Conservation (phyloP, 2,329 filamentous ascomycete genomes). For the Trichoderma sp. region DNA sequence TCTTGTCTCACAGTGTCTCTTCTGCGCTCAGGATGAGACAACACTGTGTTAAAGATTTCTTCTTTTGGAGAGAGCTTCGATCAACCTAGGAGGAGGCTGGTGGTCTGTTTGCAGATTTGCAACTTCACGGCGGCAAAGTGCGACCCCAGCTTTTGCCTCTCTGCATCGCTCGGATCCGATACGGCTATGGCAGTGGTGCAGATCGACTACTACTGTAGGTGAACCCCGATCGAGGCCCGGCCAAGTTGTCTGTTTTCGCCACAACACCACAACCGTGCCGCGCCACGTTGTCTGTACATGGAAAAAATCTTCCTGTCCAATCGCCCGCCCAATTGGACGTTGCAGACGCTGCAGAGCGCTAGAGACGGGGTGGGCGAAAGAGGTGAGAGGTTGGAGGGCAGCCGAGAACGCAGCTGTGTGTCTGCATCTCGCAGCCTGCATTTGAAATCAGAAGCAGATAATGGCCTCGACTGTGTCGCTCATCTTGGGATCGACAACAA, state of each 20-base stretch:
- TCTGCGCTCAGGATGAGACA: not conserved
- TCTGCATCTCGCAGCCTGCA: not conserved
- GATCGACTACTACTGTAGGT: not conserved
- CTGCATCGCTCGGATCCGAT: constrained; percentile 2
- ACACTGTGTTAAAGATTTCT: not conserved
- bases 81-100: not conserved
- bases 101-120: not conserved
- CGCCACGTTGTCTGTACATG: constrained; percentile 14
- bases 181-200: not conserved
- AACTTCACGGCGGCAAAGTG: not conserved
- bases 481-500: not conserved
- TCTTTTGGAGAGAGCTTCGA: not conserved
- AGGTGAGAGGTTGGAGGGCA: not conserved
- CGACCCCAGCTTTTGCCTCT: constrained; percentile 17
- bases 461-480: not conserved
- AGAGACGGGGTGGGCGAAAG: not conserved
- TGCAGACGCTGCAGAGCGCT: not conserved
- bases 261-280: constrained; percentile 16
- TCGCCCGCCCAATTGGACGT: not conserved
- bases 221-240: constrained; percentile 8
- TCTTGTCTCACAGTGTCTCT: constrained; percentile 4
- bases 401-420: not conserved
- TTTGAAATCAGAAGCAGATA: not conserved
- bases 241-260: constrained; percentile 10
- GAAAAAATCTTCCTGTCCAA: not conserved